Conservation (phyloP, 1,139 yeast genomes). For the Nakaseomyces glabratus region DNA sequence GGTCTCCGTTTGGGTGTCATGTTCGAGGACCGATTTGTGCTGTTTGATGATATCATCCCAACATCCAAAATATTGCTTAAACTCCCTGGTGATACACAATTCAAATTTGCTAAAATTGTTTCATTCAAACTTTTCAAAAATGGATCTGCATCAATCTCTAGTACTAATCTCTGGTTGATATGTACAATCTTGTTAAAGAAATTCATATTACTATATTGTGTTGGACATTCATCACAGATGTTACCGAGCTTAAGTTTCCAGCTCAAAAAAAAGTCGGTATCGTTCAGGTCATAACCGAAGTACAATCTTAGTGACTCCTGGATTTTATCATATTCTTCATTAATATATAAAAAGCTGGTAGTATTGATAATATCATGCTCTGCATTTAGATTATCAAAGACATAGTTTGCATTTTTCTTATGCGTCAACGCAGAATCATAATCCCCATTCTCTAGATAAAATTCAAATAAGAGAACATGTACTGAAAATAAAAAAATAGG, state of each 20-base stretch:
- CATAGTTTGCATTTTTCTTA: conserved; percentile 17
- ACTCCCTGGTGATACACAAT: no score
- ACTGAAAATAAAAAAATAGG: conserved; percentile 28
- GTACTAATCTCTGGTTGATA: conserved; percentile 24
- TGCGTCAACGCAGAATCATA: conserved; percentile 10
- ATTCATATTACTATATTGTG: conserved; percentile 19
- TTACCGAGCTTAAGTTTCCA: conserved; percentile 29
- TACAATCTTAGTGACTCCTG: conserved; percentile 21
- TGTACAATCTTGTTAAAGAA: conserved; percentile 26
- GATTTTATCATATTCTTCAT: conserved; percentile 18
- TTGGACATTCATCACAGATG: conserved; percentile 18
- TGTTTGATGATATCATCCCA: no score
- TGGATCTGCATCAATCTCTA: conserved; percentile 35
- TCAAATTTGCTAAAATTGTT: conserved; percentile 38
- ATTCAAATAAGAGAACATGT: conserved; percentile 18
- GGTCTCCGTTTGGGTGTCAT: no score
- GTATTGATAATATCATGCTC: conserved; percentile 24
- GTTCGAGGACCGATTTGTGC: no score
- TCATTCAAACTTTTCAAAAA: conserved; percentile 41
- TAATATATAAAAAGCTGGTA: conserved; percentile 17
- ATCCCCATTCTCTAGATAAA: conserved; percentile 21
- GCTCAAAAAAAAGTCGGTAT: conserved; percentile 18
- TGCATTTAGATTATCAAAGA: conserved; percentile 23
- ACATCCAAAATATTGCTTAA: no score
- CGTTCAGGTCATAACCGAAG: conserved; percentile 20